These are phyloP conservation scores for Talaromyces sp. DNA, from an alignment of 2,329 filamentous ascomycete species.

Conservation along the genomic window DNA sequence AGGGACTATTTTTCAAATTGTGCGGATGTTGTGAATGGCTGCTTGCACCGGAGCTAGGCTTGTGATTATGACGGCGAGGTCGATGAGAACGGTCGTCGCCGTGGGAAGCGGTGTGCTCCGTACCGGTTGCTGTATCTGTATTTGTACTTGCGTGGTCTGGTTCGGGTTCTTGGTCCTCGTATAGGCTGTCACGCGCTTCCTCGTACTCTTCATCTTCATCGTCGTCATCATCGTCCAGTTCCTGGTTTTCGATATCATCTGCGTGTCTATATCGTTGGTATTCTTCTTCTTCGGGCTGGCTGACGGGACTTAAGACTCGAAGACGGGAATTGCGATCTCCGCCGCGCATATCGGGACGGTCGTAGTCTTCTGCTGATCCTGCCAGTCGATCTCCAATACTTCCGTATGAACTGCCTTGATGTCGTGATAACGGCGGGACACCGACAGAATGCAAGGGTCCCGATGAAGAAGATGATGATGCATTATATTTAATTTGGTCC, in stretches of 20 bases:
- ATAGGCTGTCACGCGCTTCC: slow-evolving; percentile 39
- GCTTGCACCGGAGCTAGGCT: slow-evolving; percentile 11
- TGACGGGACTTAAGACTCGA: slow-evolving; percentile 80
- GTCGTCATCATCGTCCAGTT: slow-evolving; percentile 33
- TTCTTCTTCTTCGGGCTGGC: slow-evolving; percentile 69
- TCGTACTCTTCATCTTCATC: slow-evolving; percentile 44
- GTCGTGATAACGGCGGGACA: slow-evolving; percentile 32
- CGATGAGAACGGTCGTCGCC: slow-evolving; percentile 12
- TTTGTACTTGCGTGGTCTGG: slow-evolving; percentile 44
- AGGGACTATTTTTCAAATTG: slow-evolving; percentile 72
- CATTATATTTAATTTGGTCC: slow-evolving; percentile 94
- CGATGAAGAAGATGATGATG: slow-evolving; percentile 59
- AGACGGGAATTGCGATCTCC: slow-evolving; percentile 55
- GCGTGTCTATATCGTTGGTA: slow-evolving; percentile 36
- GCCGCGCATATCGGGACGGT: slow-evolving; percentile 34
- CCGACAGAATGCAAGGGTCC: slow-evolving; percentile 34
- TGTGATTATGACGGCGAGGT: slow-evolving; percentile 10
- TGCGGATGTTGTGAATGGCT: slow-evolving; percentile 58
- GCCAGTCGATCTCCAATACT: slow-evolving; percentile 41
- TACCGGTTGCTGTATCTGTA: slow-evolving; percentile 24
- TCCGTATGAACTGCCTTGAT: slow-evolving; percentile 36
- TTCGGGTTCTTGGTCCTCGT: slow-evolving; percentile 41
- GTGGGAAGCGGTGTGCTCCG: slow-evolving; percentile 30
- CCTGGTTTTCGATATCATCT: slow-evolving; percentile 32
- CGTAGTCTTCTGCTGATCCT: slow-evolving; percentile 37